Base-by-base conservation (phyloP, 2,329 filamentous ascomycete species). In the Microdochium paspali region DNA sequence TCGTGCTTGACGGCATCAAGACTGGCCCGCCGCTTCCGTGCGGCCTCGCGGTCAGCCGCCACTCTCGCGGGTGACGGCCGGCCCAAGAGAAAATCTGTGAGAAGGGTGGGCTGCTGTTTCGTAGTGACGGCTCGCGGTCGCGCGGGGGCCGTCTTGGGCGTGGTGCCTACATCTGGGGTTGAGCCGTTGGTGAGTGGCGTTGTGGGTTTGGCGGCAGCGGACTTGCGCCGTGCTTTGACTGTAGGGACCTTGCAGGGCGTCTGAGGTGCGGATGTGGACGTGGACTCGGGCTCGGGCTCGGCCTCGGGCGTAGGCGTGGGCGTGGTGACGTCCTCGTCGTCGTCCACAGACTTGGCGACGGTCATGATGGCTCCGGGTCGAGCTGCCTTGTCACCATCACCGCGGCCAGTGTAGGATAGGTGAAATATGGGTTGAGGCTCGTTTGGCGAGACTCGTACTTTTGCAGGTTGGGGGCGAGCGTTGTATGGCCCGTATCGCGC, bases 1-100 rank as follows among this genome's bases (percentile, higher is more conserved):
- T 79, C 75, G 42, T 65, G 62, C 67, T 84, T 76, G 57, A 80
- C 70, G 51, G 75, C 61, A 65, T 85, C 76, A 55, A 80, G 63
- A 56, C 76, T 79, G 64, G 77, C 76, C 55, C 80, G 71, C 53
- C 77, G 70, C 45, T 71, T 67, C 12, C 70, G 69, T 9, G 55
- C 51, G 13, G 58, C 59, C 49, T 61, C 55, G 44, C 57, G 57
- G 42, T 74, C 67, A 9, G 76, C 76, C 1, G 73, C 70, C 15
- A 77, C 51, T 24, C 80, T 73, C n/a, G 74, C 72, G 2, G 78
- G 71, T 10, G 77, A 73, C 2, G 73, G 78, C 20, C 76, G 70
- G 13, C 78, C 78, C 23, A 77, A 65, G 32, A 82, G 66, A 57
- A 82, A 82, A 59, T 82, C 78, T 28, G 66, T 65, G 9, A 82